Evolutionary conservation across 108 stramenopile species (phyloP).

Genomic region (Pseudonitzschia multiseries): DNA sequence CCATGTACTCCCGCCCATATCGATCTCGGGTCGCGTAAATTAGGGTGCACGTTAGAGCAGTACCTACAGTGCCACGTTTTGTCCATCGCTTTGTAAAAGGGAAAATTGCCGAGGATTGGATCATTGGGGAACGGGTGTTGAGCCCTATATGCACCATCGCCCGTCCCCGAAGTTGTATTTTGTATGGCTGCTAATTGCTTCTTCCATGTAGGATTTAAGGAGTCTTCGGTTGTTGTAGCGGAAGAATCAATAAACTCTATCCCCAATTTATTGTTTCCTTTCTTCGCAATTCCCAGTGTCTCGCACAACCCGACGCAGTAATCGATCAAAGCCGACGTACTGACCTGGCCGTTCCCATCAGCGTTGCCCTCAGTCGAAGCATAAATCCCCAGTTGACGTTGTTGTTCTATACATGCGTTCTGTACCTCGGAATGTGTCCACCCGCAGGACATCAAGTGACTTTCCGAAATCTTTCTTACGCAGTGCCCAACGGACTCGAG

Average conservation of each 20-base stretch:
- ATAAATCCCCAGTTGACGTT: constrained; percentile 6
- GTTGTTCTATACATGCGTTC: constrained; percentile 24
- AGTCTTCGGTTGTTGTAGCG: background rate
- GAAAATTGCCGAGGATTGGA: constrained; percentile 30
- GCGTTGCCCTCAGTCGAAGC: constrained; percentile 7
- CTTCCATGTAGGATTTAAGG: background rate
- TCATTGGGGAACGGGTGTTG: background rate
- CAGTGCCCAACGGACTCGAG: constrained; percentile 22
- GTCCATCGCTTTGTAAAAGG: constrained; percentile 46
- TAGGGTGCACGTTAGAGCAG: constrained; percentile 46
- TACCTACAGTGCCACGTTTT: constrained; percentile 55
- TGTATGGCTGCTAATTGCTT: background rate
- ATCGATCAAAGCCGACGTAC: constrained; percentile 29
- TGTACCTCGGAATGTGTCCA: constrained; percentile 30
- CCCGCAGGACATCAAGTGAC: constrained; percentile 35
- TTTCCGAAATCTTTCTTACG: constrained; percentile 30
- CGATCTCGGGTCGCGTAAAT: constrained; percentile 42
- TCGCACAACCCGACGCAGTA: constrained; percentile 38
- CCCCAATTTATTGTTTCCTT: constrained; percentile 39
- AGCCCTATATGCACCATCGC: background rate
- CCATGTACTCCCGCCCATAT: constrained; percentile 42
- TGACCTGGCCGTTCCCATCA: background rate
- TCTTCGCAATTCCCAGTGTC: constrained; percentile 34
- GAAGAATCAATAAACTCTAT: constrained; percentile 28
- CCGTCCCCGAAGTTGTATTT: background rate